phyloP scores from a whole-genome alignment of 2,329 filamentous ascomycete genomes.

The Fusarium robinianum region DNA sequence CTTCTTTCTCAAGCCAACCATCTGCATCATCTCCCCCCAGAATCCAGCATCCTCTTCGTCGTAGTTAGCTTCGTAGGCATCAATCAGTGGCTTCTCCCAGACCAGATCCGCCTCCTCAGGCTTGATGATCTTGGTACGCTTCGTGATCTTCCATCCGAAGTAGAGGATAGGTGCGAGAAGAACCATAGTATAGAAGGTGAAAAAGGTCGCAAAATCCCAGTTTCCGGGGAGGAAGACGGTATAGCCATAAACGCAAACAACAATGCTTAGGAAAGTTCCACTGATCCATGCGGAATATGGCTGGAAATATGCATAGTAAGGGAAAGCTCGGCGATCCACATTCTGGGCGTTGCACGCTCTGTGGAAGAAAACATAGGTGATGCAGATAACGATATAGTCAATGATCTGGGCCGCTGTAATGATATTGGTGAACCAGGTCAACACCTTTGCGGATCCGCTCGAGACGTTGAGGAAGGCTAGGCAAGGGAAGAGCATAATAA shows the following conservation, averaged over 20 bases:
- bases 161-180: constrained; percentile 13
- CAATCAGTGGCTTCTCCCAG: constrained; percentile 21
- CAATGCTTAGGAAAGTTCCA: constrained; percentile 41
- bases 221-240: constrained; percentile 45
- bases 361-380: constrained; percentile 53
- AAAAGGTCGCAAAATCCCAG: constrained; percentile 53
- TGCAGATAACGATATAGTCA: constrained; percentile 59
- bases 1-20: constrained; percentile 10
- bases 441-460: constrained; percentile 50
- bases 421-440: constrained; percentile 58
- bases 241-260: constrained; percentile 54
- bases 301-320: constrained; percentile 62
- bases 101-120: constrained; percentile 15
- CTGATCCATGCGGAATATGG: constrained; percentile 55
- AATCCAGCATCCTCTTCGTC: constrained; percentile 17
- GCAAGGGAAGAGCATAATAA: constrained; percentile 56
- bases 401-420: constrained; percentile 61
- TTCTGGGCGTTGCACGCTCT: constrained; percentile 57
- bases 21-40: constrained; percentile 13
- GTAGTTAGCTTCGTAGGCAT: constrained; percentile 16
- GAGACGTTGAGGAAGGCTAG: constrained; percentile 56
- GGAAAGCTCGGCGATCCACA: constrained; percentile 54
- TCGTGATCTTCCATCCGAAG: constrained; percentile 19
- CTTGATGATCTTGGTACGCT: constrained; percentile 19
- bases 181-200: constrained; percentile 58